Percentiles rank a stretch among this genome's conserved stretches.
phyloP scores from a whole-genome alignment of 345 rosid species.

The Passiflora organensis region DNA sequence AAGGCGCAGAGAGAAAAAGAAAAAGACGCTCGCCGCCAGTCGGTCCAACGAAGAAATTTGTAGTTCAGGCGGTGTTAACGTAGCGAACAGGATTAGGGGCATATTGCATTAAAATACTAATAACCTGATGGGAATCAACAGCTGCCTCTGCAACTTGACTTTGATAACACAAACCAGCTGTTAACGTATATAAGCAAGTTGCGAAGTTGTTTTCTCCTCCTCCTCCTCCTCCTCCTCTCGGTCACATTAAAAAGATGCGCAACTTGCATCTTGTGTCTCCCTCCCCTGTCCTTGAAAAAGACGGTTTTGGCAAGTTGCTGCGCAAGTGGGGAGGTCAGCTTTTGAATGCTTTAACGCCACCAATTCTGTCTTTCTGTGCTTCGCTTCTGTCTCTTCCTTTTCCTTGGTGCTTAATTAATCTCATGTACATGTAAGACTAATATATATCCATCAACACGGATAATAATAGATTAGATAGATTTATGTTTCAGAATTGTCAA shows the following conservation, averaged over 20 bases:
- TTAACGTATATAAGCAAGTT: constrained; percentile 27
- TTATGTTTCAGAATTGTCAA: no score
- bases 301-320: constrained; percentile 42
- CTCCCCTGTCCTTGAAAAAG: constrained; percentile 13
- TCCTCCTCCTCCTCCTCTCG: background rate
- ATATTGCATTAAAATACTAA: constrained; percentile 16
- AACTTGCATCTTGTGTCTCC: constrained; percentile 27
- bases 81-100: background rate
- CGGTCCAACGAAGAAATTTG: background rate
- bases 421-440: no score
- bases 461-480: no score
- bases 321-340: constrained; percentile 38
- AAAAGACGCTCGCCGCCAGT: background rate
- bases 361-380: background rate
- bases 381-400: background rate
- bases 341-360: constrained; percentile 34
- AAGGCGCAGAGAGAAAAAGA: background rate
- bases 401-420: no score
- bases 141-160: constrained; percentile 4
- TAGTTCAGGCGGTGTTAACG: background rate
- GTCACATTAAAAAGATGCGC: constrained; percentile 13
- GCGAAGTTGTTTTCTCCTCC: constrained; percentile 5
- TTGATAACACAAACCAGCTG: constrained; percentile 5
- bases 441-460: no score
- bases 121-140: constrained; percentile 23